Evolutionary conservation across 2,329 filamentous ascomycete species (phyloP), one percentile per base, ranked within the genome.

Genomic region (Aspergillus texensis): DNA sequence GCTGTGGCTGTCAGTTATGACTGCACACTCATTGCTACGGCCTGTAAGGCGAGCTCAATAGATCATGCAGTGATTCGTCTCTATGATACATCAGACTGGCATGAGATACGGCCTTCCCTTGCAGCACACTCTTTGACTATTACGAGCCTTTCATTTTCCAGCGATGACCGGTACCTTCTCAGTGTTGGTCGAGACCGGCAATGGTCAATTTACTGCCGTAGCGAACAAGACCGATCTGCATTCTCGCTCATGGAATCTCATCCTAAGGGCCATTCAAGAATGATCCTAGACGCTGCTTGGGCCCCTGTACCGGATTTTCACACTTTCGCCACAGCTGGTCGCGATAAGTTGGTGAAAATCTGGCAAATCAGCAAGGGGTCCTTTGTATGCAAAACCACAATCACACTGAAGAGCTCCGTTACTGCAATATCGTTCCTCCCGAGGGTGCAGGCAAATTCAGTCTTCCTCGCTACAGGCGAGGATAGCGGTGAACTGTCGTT

Each of bases 61-160:
- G 95, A 97, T 76, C 95, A 99, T 75, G 95, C 95, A 50, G 94
- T 98, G 45, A 92, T 99, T 71, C 88, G 95, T 24, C 78, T 99
- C 9, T 98, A 96, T 74, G 93, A 96, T 75, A 95, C 94, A 14
- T 85, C 84, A 39, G 86, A 87, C 52, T 99, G 95, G 95, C 90
- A 92, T 21, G 93, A 99, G 79, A 82, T 97, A 48, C 89, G 88
- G 63, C 94, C 94, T 2, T 86, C 94, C 0, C 83, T 99, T 34
- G 85, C 88, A n/a, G 91, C 91, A 1, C 95, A 99, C 78, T 88
- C 91, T 0, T 84, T 98, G 60, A 99, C 95, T 0, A 90, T 94
- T 28, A 94, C 93, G 0, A 85, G 91, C 19, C 81, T 99, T 41
- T 84, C 89, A 10, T 99, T 98, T 80, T 94, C 91, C 0, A 73